Percentiles rank a stretch among this genome's conserved stretches.
Evolutionary conservation across 1,139 yeast genomes (phyloP).

Genomic region (Lizanozyma gosingica): DNA sequence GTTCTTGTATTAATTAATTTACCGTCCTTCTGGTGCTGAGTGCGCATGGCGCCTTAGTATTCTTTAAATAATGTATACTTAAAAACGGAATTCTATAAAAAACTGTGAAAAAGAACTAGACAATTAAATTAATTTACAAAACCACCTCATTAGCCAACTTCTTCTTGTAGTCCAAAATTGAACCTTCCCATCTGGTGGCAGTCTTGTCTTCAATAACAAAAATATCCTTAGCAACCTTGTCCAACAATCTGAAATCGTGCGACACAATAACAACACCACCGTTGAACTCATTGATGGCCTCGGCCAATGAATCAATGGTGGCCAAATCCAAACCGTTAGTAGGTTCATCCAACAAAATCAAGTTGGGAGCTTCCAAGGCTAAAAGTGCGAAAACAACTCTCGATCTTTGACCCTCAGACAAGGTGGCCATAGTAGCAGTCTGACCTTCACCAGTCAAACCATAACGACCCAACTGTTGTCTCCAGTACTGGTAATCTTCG

Average conservation of each 20-base stretch:
- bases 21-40: no score
- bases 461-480: constrained; percentile 95
- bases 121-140: constrained; percentile 27
- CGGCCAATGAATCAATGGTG: constrained; percentile 95
- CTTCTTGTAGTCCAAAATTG: constrained; percentile 86
- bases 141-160: constrained; percentile 85
- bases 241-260: constrained; percentile 97
- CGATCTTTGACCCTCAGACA: constrained; percentile 98
- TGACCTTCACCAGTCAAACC: constrained; percentile 99
- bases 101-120: not conserved
- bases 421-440: constrained; percentile 96
- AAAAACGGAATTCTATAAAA: not conserved
- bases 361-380: constrained; percentile 93
- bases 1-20: no score
- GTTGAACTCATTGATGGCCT: constrained; percentile 84
- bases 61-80: not conserved
- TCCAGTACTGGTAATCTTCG: constrained; percentile 99
- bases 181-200: constrained; percentile 93
- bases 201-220: constrained; percentile 91
- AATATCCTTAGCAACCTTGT: constrained; percentile 95
- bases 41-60: not conserved
- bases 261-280: constrained; percentile 99
- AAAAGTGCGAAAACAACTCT: constrained; percentile 95
- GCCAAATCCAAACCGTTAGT: constrained; percentile 98
- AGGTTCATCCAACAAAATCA: constrained; percentile 95